Conservation (phyloP, 2,329 filamentous ascomycete genomes). For the Monosporascus sp. region DNA sequence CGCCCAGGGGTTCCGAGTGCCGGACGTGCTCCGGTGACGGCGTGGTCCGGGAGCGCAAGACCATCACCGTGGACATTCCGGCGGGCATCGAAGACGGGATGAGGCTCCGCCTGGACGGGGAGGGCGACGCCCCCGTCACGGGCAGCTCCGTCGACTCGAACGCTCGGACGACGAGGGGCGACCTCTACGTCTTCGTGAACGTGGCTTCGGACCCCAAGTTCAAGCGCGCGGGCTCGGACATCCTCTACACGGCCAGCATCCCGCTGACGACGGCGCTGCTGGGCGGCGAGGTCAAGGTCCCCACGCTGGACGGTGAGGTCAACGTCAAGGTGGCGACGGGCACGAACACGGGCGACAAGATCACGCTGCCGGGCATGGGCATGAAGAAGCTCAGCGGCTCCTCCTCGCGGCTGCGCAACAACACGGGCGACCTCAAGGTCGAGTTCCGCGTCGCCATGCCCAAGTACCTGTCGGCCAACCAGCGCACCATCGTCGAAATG, state of each 20-base stretch:
- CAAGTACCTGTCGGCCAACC: slow-evolving; percentile 86
- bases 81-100: slow-evolving; percentile 96
- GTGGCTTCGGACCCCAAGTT: slow-evolving; percentile 90
- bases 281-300: slow-evolving; percentile 83
- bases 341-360: slow-evolving; percentile 85
- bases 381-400: slow-evolving; percentile 71
- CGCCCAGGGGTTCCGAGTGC: slow-evolving; percentile 79
- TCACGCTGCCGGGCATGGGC: slow-evolving; percentile 84
- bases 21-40: slow-evolving; percentile 74
- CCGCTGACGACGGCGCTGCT: slow-evolving; percentile 89
- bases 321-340: slow-evolving; percentile 88
- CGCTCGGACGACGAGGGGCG: slow-evolving; percentile 65
- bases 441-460: slow-evolving; percentile 96
- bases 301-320: slow-evolving; percentile 84
- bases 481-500: slow-evolving; percentile 90
- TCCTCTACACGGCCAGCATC: slow-evolving; percentile 86
- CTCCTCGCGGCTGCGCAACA: slow-evolving; percentile 49
- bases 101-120: slow-evolving; percentile 76
- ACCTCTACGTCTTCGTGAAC: slow-evolving; percentile 85
- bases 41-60: slow-evolving; percentile 75
- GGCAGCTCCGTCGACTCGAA: slow-evolving; percentile 61
- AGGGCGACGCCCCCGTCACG: slow-evolving; percentile 80
- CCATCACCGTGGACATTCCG: slow-evolving; percentile 84
- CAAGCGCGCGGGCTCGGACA: slow-evolving; percentile 78
- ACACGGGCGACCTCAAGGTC: slow-evolving; percentile 77